These are phyloP conservation scores for Martensiomyces pterosporus DNA, from an alignment of 192 early-diverging fungal genomes.

Conservation along the genomic window DNA sequence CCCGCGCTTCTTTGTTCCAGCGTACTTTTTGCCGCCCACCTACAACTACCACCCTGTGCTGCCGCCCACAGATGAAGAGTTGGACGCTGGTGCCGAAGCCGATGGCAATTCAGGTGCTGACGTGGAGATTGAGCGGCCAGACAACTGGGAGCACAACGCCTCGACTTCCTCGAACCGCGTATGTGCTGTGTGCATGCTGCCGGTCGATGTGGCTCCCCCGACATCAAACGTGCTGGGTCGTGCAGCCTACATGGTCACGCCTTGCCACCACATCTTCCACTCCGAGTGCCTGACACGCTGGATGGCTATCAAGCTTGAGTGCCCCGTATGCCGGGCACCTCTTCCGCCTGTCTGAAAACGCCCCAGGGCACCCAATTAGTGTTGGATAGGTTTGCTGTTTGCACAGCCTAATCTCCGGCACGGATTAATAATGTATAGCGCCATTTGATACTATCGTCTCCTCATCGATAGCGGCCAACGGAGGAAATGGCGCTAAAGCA, in stretches of 20 bases:
- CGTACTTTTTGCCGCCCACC: conserved; percentile 57
- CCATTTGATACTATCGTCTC: too few relatives aligned
- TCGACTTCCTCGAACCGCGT: not conserved
- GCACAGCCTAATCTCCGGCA: too few relatives aligned
- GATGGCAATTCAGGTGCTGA: conserved; percentile 4
- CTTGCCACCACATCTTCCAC: conserved; percentile 77
- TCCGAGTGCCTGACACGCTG: conserved; percentile 65
- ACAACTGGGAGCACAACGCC: not conserved
- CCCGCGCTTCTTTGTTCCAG: conserved; percentile 70
- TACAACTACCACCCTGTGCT: conserved; percentile 69
- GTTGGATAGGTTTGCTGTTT: too few relatives aligned
- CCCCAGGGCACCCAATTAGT: too few relatives aligned
- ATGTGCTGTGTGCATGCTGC: conserved; percentile 17
- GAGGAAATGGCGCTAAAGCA: too few relatives aligned
- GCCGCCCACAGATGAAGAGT: conserved; percentile 50
- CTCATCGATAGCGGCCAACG: too few relatives aligned
- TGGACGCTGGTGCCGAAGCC: conserved; percentile 8
- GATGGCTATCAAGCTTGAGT: conserved; percentile 80
- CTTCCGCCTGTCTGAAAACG: conserved; percentile 59
- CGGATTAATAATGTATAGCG: too few relatives aligned
- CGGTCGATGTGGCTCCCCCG: conserved; percentile 42
- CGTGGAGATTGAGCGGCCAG: too few relatives aligned
- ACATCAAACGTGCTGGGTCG: conserved; percentile 41
- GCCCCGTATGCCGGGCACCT: conserved; percentile 60
- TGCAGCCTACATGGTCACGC: conserved; percentile 69